Evolutionary conservation across 2,329 filamentous ascomycete species (phyloP).

Genomic region (Pyrenophora tritici-repentis): DNA sequence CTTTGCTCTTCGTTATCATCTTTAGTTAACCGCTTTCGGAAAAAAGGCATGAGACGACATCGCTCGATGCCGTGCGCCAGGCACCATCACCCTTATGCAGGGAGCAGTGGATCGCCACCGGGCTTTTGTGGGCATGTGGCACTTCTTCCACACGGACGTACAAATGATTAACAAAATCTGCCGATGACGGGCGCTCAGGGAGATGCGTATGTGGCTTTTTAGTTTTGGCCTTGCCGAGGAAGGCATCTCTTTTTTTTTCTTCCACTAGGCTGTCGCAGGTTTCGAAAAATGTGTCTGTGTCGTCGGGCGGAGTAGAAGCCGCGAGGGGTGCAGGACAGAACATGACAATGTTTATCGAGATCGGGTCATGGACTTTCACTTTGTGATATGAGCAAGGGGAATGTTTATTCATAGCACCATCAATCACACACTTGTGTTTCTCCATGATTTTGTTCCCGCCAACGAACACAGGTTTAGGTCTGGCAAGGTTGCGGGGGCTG

Average conservation of each 20-base stretch:
- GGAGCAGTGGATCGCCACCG: constrained; percentile 2
- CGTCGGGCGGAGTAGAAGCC: too few relatives aligned
- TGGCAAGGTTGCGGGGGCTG: not conserved
- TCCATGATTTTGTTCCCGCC: too few relatives aligned
- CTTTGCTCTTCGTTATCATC: not conserved
- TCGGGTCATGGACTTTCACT: too few relatives aligned
- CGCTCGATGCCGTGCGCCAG: constrained; percentile 10
- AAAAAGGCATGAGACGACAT: not conserved
- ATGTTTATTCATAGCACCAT: too few relatives aligned
- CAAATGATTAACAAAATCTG: not conserved
- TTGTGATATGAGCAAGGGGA: too few relatives aligned
- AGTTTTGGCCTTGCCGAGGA: too few relatives aligned
- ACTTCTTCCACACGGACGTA: not conserved
- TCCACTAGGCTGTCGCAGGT: too few relatives aligned
- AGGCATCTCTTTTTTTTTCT: not conserved
- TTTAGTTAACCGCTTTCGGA: not conserved
- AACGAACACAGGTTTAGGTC: too few relatives aligned
- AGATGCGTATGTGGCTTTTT: not conserved
- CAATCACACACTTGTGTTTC: too few relatives aligned
- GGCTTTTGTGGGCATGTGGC: constrained; percentile 8
- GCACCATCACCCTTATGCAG: constrained; percentile 1
- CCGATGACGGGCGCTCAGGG: not conserved
- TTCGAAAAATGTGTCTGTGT: too few relatives aligned
- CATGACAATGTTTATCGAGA: too few relatives aligned
- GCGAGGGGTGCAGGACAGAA: too few relatives aligned